Conservation (phyloP, 805 yeast species). For the Scheffersomyces lignosus region DNA sequence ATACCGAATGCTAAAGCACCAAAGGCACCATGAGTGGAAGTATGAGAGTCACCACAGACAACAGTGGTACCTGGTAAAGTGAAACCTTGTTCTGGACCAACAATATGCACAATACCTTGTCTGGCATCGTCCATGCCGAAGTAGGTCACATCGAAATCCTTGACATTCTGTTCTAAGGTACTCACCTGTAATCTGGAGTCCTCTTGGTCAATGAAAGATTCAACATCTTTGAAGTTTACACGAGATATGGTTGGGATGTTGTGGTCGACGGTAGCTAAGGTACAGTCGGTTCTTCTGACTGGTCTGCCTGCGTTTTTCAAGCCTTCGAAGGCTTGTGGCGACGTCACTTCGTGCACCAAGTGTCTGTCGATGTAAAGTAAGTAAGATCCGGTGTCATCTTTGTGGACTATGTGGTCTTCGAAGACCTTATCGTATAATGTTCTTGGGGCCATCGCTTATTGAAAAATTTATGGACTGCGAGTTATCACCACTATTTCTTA, state of each 20-base stretch:
- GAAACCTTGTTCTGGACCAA: conserved; percentile 99
- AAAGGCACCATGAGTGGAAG: conserved; percentile 98
- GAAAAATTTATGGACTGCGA: background rate
- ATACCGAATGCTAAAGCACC: conserved; percentile 98
- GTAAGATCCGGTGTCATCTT: conserved; percentile 83
- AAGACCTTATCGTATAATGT: conserved; percentile 97
- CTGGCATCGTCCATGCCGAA: conserved; percentile 93
- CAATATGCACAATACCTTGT: conserved; percentile 98
- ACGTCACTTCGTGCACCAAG: conserved; percentile 96
- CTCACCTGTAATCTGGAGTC: conserved; percentile 91
- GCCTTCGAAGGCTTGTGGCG: conserved; percentile 99
- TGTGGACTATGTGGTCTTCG: conserved; percentile 89
- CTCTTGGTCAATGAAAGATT: conserved; percentile 80
- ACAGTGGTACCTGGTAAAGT: conserved; percentile 98
- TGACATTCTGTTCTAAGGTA: conserved; percentile 91
- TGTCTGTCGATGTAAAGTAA: conserved; percentile 94
- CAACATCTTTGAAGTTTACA: conserved; percentile 66
- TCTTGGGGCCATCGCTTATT: conserved; percentile 22
- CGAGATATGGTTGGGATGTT: conserved; percentile 96
- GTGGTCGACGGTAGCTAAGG: conserved; percentile 94
- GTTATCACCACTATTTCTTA: background rate
- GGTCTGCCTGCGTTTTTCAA: conserved; percentile 80
- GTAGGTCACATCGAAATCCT: conserved; percentile 83
- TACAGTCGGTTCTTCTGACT: conserved; percentile 91
- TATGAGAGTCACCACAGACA: conserved; percentile 98